Evolutionary conservation across 805 yeast species (phyloP).

Genomic region (Candida koratica): DNA sequence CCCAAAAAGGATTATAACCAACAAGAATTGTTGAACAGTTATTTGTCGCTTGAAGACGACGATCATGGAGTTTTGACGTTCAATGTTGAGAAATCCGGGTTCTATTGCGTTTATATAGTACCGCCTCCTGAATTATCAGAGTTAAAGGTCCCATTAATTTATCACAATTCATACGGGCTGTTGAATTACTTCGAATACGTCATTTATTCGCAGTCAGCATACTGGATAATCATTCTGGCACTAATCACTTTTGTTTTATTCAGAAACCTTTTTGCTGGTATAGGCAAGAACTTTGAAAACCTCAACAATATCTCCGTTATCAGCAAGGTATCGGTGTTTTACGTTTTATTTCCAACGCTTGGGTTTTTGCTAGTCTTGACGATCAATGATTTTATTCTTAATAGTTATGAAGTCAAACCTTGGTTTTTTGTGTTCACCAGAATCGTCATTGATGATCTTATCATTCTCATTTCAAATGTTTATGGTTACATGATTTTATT

Average conservation of each 20-base stretch:
- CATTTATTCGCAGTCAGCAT: slow-evolving; percentile 17
- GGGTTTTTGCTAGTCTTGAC: not conserved
- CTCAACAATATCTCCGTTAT: slow-evolving; percentile 26
- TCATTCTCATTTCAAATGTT: slow-evolving; percentile 9
- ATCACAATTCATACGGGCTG: slow-evolving; percentile 24
- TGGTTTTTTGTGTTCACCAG: slow-evolving; percentile 1
- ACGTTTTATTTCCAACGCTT: slow-evolving; percentile 21
- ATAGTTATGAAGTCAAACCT: slow-evolving; percentile 7
- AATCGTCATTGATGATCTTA: slow-evolving; percentile 3
- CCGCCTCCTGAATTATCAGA: slow-evolving; percentile 16
- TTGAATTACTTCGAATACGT: slow-evolving; percentile 18
- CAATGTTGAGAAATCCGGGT: slow-evolving; percentile 21
- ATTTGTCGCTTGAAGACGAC: slow-evolving; percentile 7
- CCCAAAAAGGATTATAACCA: not conserved
- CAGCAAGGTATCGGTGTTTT: slow-evolving; percentile 26
- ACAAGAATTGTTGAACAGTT: not conserved
- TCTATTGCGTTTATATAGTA: slow-evolving; percentile 30
- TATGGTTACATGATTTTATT: slow-evolving; percentile 18
- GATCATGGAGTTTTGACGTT: slow-evolving; percentile 10
- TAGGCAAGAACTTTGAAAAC: slow-evolving; percentile 26
- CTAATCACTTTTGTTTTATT: slow-evolving; percentile 20
- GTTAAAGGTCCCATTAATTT: slow-evolving; percentile 19
- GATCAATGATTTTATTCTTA: slow-evolving; percentile 6
- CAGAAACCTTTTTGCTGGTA: slow-evolving; percentile 22
- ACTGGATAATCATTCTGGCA: slow-evolving; percentile 15